phyloP scores from a whole-genome alignment of 2,329 filamentous ascomycete species.

The Alternaria sp. region DNA sequence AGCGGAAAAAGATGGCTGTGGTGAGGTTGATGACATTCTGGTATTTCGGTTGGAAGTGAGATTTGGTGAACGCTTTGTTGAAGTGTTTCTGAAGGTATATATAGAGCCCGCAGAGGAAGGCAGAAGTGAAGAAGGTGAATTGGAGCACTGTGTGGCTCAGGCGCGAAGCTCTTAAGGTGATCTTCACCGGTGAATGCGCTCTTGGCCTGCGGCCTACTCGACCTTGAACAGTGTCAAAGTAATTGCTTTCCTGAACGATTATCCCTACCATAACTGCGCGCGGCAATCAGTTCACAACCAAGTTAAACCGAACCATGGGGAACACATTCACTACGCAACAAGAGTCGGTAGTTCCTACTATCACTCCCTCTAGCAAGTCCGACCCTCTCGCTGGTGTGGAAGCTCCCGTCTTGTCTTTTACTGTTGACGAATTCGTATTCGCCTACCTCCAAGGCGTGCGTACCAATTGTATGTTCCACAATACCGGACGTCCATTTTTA shows the following conservation, averaged over 20 bases:
- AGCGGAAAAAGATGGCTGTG: background rate
- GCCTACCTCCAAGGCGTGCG: too few relatives aligned
- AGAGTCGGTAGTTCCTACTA: too few relatives aligned
- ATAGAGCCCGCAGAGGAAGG: background rate
- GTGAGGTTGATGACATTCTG: background rate
- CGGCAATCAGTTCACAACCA: too few relatives aligned
- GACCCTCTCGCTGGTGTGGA: too few relatives aligned
- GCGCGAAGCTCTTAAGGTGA: background rate
- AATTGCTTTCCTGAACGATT: background rate
- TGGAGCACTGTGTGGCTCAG: background rate
- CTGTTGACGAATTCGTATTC: too few relatives aligned
- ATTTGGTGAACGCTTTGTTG: accelerated
- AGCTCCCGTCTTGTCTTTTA: too few relatives aligned
- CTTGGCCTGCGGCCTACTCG: background rate
- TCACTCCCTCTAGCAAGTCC: too few relatives aligned
- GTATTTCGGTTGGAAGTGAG: background rate
- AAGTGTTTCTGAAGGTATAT: background rate
- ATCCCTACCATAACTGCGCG: too few relatives aligned
- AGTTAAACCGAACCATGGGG: too few relatives aligned
- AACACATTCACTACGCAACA: too few relatives aligned
- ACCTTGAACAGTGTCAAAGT: background rate
- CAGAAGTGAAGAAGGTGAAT: background rate
- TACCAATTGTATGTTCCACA: too few relatives aligned
- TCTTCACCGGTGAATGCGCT: background rate
- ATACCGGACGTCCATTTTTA: too few relatives aligned